Percentiles rank a stretch among this genome's conserved stretches.
phyloP scores from a whole-genome alignment of 2,329 filamentous ascomycete genomes.

The Trichophaea hybrida region DNA sequence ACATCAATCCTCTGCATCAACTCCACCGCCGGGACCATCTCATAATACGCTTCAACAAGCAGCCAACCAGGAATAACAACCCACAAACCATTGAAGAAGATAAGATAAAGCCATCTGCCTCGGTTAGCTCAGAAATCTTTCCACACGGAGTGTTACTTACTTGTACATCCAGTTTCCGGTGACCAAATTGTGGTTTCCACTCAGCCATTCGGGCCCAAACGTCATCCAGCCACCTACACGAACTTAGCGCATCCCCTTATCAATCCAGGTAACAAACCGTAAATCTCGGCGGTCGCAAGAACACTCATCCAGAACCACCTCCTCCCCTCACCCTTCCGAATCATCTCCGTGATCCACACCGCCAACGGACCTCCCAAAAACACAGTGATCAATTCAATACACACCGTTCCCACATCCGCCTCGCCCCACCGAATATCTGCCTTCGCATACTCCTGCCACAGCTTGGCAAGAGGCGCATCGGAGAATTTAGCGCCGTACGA shows the following conservation, averaged over 20 bases:
- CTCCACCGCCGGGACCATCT: constrained; percentile 1
- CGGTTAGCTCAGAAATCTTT: neutral
- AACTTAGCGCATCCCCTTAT: neutral
- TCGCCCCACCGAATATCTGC: constrained; percentile 51
- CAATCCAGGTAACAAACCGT: constrained; percentile 33
- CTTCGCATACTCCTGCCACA: constrained; percentile 56
- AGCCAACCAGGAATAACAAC: constrained; percentile 48
- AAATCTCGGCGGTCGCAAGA: constrained; percentile 51
- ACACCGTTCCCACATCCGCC: constrained; percentile 47
- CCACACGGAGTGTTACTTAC: constrained; percentile 7
- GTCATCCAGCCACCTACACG: constrained; percentile 48
- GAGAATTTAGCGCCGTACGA: constrained; percentile 22
- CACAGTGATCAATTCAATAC: constrained; percentile 51
- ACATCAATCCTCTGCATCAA: neutral
- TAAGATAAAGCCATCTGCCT: constrained; percentile 45
- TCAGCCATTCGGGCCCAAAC: constrained; percentile 55
- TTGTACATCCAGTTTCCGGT: constrained; percentile 53
- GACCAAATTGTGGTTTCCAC: constrained; percentile 47
- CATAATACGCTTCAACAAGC: constrained; percentile 39
- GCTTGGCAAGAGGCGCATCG: constrained; percentile 38
- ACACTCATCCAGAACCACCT: constrained; percentile 50
- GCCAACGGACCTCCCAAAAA: constrained; percentile 48
- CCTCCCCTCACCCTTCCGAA: constrained; percentile 28
- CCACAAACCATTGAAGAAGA: constrained; percentile 57
- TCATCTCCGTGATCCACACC: constrained; percentile 34